phyloP scores from a whole-genome alignment of 2,329 filamentous ascomycete genomes.

The Ascochyta clinopodiicola region DNA sequence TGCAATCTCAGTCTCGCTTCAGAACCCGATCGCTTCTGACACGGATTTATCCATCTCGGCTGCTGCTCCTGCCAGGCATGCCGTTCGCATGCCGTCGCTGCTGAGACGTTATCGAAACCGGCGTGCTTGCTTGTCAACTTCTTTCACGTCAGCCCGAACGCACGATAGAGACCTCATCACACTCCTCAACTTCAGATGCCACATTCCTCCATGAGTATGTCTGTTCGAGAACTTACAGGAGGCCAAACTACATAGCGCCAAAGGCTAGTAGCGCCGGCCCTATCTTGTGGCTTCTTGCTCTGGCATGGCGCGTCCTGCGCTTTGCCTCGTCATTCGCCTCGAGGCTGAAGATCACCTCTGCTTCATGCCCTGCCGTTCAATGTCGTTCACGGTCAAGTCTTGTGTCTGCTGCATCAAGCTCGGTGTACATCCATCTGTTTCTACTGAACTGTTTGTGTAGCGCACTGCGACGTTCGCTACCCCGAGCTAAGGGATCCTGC shows the following conservation, averaged over 20 bases:
- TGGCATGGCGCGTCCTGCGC: background rate
- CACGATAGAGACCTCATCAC: background rate
- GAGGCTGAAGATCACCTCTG: too few species aligned
- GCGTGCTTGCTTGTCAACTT: background rate
- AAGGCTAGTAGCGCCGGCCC: background rate
- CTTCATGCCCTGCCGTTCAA: background rate
- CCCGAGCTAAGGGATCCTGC: background rate
- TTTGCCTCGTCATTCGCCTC: background rate
- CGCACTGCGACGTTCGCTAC: background rate
- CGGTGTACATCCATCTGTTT: background rate
- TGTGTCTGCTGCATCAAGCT: background rate
- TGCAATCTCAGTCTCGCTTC: conserved; percentile 5
- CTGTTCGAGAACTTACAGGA: background rate
- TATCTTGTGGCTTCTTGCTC: background rate
- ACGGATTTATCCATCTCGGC: conserved; percentile 6
- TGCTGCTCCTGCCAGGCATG: background rate
- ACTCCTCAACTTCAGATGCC: background rate
- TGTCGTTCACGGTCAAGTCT: background rate
- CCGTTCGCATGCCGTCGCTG: background rate
- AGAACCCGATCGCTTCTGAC: background rate
- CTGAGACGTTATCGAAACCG: background rate
- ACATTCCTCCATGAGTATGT: background rate
- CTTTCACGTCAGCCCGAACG: background rate
- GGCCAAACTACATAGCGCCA: background rate
- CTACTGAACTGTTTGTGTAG: background rate